These are phyloP conservation scores for Fraxinus albicans DNA, from an alignment of 305 asterid species.

Conservation along the genomic window DNA sequence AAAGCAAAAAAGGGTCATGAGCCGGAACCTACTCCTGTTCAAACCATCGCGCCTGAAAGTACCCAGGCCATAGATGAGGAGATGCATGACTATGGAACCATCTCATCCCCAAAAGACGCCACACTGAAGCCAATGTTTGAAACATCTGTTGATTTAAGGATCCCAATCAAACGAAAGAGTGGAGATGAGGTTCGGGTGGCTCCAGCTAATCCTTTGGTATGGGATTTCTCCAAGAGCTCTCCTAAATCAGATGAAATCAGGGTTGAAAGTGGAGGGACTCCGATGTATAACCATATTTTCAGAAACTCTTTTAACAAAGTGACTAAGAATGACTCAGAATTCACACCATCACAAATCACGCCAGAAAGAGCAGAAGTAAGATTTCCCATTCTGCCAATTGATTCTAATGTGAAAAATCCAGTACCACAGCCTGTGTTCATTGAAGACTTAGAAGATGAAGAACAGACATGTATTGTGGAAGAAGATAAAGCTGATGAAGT, in stretches of 20 bases:
- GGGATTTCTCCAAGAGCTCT: conserved; percentile 40
- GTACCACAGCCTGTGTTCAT: conserved; percentile 32
- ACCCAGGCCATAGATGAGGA: conserved; percentile 51
- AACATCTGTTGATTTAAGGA: conserved; percentile 23
- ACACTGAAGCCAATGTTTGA: conserved; percentile 31
- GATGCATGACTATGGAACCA: conserved; percentile 49
- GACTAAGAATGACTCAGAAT: conserved; percentile 32
- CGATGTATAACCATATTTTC: conserved; percentile 36
- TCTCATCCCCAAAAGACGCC: conserved; percentile 49
- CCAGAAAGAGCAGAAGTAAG: conserved; percentile 41
- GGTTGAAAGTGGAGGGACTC: conserved; percentile 41
- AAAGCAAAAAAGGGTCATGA: conserved; percentile 35
- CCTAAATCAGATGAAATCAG: conserved; percentile 35
- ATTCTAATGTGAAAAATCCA: conserved; percentile 40
- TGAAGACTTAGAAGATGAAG: conserved; percentile 53
- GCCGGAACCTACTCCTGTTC: conserved; percentile 33
- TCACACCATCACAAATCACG: conserved; percentile 31
- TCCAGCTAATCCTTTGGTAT: conserved; percentile 37
- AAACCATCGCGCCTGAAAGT: conserved; percentile 34
- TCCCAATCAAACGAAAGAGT: conserved; percentile 26
- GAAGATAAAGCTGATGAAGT: conserved; percentile 55
- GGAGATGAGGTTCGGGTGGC: conserved; percentile 38
- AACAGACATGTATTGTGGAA: conserved; percentile 28
- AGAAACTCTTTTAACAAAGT: conserved; percentile 56
- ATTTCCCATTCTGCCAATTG: conserved; percentile 31